Percentiles rank a stretch among this genome's conserved stretches.
Evolutionary conservation across 2,329 filamentous ascomycete species (phyloP).

Genomic region (Aspergillus ustus): DNA sequence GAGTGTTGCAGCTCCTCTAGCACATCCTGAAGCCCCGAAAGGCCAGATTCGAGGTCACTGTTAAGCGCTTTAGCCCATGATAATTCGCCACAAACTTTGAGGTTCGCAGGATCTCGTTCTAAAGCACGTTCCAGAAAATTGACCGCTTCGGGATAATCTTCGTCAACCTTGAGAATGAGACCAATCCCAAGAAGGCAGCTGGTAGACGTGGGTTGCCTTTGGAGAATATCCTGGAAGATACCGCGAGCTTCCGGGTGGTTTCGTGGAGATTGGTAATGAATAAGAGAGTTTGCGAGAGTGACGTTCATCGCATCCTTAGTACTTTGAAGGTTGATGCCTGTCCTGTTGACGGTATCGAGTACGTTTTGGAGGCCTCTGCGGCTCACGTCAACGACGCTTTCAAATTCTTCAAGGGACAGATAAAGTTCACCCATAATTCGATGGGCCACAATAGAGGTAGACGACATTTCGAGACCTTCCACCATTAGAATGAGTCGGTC

Average conservation of each 20-base stretch:
- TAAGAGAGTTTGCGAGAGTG: constrained; percentile 81
- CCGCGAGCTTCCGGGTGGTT: constrained; percentile 85
- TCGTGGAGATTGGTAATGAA: constrained; percentile 86
- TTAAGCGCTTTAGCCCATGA: constrained; percentile 90
- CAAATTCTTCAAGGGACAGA: constrained; percentile 80
- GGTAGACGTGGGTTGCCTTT: constrained; percentile 75
- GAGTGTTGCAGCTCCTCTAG: constrained; percentile 68
- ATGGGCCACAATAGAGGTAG: constrained; percentile 78
- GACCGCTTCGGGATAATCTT: constrained; percentile 81
- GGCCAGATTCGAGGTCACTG: constrained; percentile 72
- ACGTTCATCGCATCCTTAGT: constrained; percentile 75
- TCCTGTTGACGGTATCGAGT: constrained; percentile 64
- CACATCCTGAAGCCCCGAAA: constrained; percentile 71
- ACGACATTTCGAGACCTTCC: constrained; percentile 66
- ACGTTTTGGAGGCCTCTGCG: constrained; percentile 72
- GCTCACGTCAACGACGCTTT: constrained; percentile 77
- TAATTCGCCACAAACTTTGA: constrained; percentile 80
- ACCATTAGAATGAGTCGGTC: constrained; percentile 82
- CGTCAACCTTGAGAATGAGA: constrained; percentile 88
- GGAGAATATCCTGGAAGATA: constrained; percentile 83
- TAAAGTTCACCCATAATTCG: constrained; percentile 84
- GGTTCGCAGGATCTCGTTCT: constrained; percentile 71
- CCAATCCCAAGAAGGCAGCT: constrained; percentile 86
- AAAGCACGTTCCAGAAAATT: constrained; percentile 79
- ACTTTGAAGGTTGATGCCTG: constrained; percentile 70